A percentile compares a stretch with the other conserved stretches of the same genome.
phyloP scores from a whole-genome alignment of 2,329 filamentous ascomycete species.

The Didymella keratinophila region DNA sequence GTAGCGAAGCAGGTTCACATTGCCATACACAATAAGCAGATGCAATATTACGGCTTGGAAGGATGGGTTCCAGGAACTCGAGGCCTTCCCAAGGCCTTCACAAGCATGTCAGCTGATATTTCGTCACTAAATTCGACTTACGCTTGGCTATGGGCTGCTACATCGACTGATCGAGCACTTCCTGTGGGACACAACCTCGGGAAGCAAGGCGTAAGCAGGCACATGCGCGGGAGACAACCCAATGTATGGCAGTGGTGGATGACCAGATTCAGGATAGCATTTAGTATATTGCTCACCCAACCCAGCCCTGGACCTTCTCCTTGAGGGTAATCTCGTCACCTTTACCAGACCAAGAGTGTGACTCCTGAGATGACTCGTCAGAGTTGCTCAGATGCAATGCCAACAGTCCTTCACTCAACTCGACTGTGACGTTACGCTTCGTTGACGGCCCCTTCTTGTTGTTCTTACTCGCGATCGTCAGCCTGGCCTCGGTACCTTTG shows the following conservation, averaged over 20 bases:
- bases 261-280: neutral
- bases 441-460: constrained; percentile 27
- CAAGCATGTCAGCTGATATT: constrained; percentile 15
- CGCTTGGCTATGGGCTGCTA: constrained; percentile 3
- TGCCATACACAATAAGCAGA: neutral
- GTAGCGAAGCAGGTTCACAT: neutral
- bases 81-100: neutral
- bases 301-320: constrained; percentile 39
- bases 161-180: neutral
- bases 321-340: constrained; percentile 24
- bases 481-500: constrained; percentile 31
- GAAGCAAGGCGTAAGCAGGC: neutral
- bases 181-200: neutral
- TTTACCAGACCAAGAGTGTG: constrained; percentile 38
- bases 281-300: constrained; percentile 14
- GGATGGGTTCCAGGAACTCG: too few species aligned
- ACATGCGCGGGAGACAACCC: too few species aligned
- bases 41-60: neutral
- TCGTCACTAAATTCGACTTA: neutral
- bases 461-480: constrained; percentile 35
- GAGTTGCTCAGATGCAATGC: constrained; percentile 20
- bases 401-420: constrained; percentile 31
- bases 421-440: constrained; percentile 34
- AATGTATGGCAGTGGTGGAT: neutral
- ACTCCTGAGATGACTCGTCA: constrained; percentile 24